Evolutionary conservation across 2,329 filamentous ascomycete species (phyloP).

Genomic region (Hymenoscyphus infarciens): DNA sequence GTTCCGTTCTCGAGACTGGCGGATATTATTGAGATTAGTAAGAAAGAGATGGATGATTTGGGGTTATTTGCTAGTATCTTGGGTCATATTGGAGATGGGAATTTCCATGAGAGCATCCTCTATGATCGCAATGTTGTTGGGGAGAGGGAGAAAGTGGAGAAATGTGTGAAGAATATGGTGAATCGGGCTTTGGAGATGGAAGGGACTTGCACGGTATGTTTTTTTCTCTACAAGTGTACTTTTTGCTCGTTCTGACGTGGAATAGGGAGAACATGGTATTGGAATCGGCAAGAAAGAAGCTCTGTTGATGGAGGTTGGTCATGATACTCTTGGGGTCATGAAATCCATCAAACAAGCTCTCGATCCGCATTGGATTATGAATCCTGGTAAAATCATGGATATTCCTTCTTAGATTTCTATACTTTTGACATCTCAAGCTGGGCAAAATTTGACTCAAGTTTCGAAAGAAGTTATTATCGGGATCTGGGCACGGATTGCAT

Average conservation of each 20-base stretch:
- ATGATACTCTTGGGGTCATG: constrained; percentile 81
- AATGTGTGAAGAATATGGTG: constrained; percentile 86
- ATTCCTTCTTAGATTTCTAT: constrained; percentile 37
- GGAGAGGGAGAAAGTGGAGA: constrained; percentile 73
- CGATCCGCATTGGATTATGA: constrained; percentile 85
- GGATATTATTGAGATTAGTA: constrained; percentile 76
- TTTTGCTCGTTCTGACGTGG: not conserved
- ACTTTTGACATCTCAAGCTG: not conserved
- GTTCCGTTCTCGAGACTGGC: constrained; percentile 74
- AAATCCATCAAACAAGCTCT: constrained; percentile 75
- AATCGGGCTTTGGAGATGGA: constrained; percentile 90
- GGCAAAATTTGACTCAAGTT: not conserved
- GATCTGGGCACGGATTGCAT: not conserved
- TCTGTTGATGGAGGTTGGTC: constrained; percentile 73
- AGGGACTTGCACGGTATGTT: constrained; percentile 70
- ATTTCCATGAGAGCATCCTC: constrained; percentile 92
- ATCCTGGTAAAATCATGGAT: constrained; percentile 89
- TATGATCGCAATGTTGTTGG: constrained; percentile 68
- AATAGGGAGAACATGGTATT: constrained; percentile 72
- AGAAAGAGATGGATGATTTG: constrained; percentile 82
- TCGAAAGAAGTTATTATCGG: not conserved
- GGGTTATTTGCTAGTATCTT: constrained; percentile 84
- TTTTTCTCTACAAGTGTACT: constrained; percentile 11
- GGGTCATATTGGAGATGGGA: constrained; percentile 89
- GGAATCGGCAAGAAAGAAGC: constrained; percentile 84